Percentiles rank a stretch among this genome's conserved stretches.
These are phyloP conservation scores for Mycena filopes DNA, from an alignment of 768 basidiomycete genomes.

Conservation along the genomic window DNA sequence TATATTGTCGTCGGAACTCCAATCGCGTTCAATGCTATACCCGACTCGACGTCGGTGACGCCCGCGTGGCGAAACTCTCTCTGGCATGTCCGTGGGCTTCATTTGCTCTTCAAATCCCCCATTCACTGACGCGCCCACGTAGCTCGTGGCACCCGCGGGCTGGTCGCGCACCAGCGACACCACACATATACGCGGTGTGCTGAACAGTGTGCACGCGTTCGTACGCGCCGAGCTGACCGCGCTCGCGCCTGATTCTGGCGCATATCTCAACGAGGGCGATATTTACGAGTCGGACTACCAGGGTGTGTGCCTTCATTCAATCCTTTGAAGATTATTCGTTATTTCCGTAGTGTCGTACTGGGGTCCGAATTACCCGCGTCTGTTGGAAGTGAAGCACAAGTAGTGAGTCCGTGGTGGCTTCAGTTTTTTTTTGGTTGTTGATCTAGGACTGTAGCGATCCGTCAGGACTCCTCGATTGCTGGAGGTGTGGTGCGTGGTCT, in stretches of 20 bases:
- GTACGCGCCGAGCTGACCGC: constrained; percentile 19
- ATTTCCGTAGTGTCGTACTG: constrained; percentile 39
- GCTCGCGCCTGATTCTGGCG: constrained; percentile 33
- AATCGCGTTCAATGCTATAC: constrained; percentile 18
- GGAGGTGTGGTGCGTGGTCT: constrained; percentile 45
- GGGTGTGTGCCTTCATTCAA: constrained; percentile 32
- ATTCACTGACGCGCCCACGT: neutral
- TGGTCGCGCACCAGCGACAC: constrained; percentile 17
- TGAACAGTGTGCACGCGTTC: constrained; percentile 15
- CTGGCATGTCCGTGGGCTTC: constrained; percentile 32
- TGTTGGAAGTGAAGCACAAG: constrained; percentile 44
- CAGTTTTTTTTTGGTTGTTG: neutral
- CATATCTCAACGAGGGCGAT: constrained; percentile 45
- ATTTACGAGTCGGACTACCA: constrained; percentile 46
- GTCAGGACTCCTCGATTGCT: constrained; percentile 43
- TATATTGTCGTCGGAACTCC: constrained; percentile 28
- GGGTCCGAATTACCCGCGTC: constrained; percentile 45
- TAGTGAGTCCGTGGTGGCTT: constrained; percentile 41
- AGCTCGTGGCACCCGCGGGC: too few relatives aligned
- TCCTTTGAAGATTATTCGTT: neutral
- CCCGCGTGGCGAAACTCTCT: constrained; percentile 34
- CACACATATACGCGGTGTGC: neutral
- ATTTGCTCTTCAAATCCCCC: neutral
- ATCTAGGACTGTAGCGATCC: constrained; percentile 38
- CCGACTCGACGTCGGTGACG: constrained; percentile 26